These are phyloP conservation scores for Xylaria intraflava DNA, from an alignment of 495 filamentous ascomycete genomes.

Conservation along the genomic window DNA sequence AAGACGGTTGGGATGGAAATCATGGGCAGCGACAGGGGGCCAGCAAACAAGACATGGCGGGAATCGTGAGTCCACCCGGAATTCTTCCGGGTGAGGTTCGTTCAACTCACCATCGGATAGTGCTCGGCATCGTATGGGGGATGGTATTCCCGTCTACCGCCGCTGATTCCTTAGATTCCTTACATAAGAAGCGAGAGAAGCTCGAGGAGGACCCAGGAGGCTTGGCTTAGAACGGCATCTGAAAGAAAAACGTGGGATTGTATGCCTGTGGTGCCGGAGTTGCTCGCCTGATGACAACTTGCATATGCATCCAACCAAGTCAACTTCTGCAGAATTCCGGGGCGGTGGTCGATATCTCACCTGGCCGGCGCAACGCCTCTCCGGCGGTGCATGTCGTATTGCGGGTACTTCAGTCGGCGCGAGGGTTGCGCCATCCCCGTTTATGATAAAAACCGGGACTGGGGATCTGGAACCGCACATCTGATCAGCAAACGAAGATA, in stretches of 20 bases:
- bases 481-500: neutral
- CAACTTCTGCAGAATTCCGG: slow-evolving; percentile 1
- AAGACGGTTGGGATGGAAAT: neutral
- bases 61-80: neutral
- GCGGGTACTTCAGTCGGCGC: too few species aligned
- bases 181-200: too few species aligned
- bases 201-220: too few species aligned
- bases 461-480: neutral
- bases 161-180: too few species aligned
- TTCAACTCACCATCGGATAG: too few species aligned
- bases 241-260: neutral
- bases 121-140: too few species aligned
- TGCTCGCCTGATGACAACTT: slow-evolving; percentile 1
- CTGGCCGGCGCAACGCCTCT: neutral
- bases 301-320: slow-evolving; percentile 11
- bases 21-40: neutral
- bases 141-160: too few species aligned
- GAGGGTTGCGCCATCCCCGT: too few species aligned
- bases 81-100: too few species aligned
- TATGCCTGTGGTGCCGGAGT: neutral
- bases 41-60: neutral
- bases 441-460: too few species aligned
- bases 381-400: neutral
- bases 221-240: neutral
- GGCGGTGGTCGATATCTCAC: neutral